These are phyloP conservation scores for Ocimum tenuiflorum DNA, from an alignment of 257 asterid species.

Conservation along the genomic window DNA sequence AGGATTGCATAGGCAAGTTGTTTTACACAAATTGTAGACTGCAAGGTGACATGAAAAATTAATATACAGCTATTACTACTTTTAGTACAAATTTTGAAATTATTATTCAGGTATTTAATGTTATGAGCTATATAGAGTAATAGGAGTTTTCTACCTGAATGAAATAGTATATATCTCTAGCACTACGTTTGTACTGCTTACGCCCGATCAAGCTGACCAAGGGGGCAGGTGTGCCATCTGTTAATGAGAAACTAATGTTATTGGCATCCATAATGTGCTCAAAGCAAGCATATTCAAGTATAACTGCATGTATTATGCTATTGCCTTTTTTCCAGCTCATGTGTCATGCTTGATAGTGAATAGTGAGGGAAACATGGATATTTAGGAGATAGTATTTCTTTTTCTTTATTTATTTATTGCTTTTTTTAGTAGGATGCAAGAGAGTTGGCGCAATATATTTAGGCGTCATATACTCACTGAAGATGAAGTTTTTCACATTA, in stretches of 20 bases:
- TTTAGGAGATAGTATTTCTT: too few relatives aligned
- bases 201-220: slow-evolving; percentile 87
- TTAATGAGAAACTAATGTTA: slow-evolving; percentile 8
- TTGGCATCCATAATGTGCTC: not conserved
- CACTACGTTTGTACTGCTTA: slow-evolving; percentile 75
- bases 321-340: too few relatives aligned
- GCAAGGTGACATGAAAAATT: slow-evolving; percentile 13
- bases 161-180: slow-evolving; percentile 34
- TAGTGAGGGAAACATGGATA: not conserved
- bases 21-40: slow-evolving; percentile 75
- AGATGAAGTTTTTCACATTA: slow-evolving; percentile 68
- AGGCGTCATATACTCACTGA: slow-evolving; percentile 36
- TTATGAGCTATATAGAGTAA: too few relatives aligned
- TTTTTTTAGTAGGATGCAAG: too few relatives aligned
- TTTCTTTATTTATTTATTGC: too few relatives aligned
- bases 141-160: too few relatives aligned
- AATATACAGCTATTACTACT: not conserved
- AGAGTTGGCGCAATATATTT: not conserved
- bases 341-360: not conserved
- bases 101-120: too few relatives aligned
- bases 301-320: too few relatives aligned
- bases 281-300: too few relatives aligned
- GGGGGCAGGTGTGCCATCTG: slow-evolving; percentile 84
- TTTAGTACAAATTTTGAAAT: too few relatives aligned
- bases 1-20: slow-evolving; percentile 78